phyloP scores from a whole-genome alignment of 1,284 basidiomycete species.

The Psilocybe mexicana region DNA sequence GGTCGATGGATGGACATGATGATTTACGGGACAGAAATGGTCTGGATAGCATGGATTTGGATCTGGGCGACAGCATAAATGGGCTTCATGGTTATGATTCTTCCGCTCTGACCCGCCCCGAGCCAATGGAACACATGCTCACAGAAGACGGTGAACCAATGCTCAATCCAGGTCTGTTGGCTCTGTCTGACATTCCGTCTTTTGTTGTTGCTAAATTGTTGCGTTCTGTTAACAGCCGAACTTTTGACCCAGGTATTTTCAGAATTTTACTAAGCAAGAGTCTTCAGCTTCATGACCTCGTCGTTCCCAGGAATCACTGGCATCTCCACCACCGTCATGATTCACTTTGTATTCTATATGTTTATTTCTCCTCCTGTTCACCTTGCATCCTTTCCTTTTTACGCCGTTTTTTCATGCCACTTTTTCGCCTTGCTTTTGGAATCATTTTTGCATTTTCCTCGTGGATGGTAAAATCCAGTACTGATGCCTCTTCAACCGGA shows the following conservation, averaged over 20 bases:
- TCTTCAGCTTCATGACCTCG: conserved; percentile 5
- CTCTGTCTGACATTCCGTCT: background rate
- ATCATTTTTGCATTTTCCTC: background rate
- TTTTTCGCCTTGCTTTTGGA: background rate
- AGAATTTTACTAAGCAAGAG: conserved; percentile 4
- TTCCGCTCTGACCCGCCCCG: conserved; percentile 29
- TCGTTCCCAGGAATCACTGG: conserved; percentile 52
- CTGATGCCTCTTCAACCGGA: too few relatives aligned
- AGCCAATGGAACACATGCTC: conserved; percentile 51
- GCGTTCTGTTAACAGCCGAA: conserved; percentile 43
- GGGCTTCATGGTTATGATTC: conserved; percentile 31
- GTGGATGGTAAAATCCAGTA: background rate
- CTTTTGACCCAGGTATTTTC: conserved; percentile 56
- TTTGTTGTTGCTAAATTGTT: background rate
- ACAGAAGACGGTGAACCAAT: conserved; percentile 65
- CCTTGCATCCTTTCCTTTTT: background rate
- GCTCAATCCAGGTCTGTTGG: conserved; percentile 58
- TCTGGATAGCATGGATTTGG: conserved; percentile 4
- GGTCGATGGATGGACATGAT: background rate
- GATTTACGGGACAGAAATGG: conserved; percentile 1
- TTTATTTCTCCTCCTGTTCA: background rate
- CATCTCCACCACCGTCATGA: conserved; percentile 57
- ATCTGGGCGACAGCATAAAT: conserved; percentile 16
- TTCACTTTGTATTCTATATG: background rate
- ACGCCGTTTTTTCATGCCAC: background rate